Evolutionary conservation across 164 flowering plant species (phyloP), one percentile per base, ranked within the genome.

Genomic region (Amborella trichopoda): DNA sequence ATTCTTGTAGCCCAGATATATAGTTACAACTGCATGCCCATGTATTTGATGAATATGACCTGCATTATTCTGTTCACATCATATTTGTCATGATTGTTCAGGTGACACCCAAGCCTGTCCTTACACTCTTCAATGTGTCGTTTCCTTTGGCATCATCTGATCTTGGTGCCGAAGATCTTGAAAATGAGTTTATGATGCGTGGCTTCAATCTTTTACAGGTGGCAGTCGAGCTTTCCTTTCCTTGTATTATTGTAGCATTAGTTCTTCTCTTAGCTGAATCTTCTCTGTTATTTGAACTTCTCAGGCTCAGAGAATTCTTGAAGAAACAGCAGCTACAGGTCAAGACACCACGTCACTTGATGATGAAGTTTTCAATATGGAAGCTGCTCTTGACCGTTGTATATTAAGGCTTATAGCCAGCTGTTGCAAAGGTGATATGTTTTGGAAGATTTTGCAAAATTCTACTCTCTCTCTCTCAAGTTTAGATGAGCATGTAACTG

Each of bases 131-230:
- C 10, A 65, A 72, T 52, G 70, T 83, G 36, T 78, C 89, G 46
- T 63, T 76, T 52, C 99, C 95, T 52, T 77, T 93, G 40, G 93
- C 93, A 37, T 70, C 93, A 17, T 93, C 99, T 61, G 99, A 93
- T 70, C 71, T 93, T 22, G 97, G 95, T 65, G 84, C 89, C 22
- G 78, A 76, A 32, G 59, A 63, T 50, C 87, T 85, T 55, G 97
- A 88, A 68, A 88, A 88, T 51, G 97, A 93, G 70, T 83, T 88
- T 49, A 79, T 93, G 14, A 21, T 85, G 67, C 77, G 55, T 46
- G 71, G 60, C 72, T 61, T 77, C 61, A 70, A 66, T 60, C 80
- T 93, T 26, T 65, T 62, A 25, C 74, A 78, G 99, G 99, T 83
- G n/a, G n/a, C 44, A 14, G 17, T 26, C 14, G 14, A 30, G 11